These are phyloP conservation scores for Magnolia officinalis DNA, from an alignment of 164 flowering plant genomes.

Conservation along the genomic window DNA sequence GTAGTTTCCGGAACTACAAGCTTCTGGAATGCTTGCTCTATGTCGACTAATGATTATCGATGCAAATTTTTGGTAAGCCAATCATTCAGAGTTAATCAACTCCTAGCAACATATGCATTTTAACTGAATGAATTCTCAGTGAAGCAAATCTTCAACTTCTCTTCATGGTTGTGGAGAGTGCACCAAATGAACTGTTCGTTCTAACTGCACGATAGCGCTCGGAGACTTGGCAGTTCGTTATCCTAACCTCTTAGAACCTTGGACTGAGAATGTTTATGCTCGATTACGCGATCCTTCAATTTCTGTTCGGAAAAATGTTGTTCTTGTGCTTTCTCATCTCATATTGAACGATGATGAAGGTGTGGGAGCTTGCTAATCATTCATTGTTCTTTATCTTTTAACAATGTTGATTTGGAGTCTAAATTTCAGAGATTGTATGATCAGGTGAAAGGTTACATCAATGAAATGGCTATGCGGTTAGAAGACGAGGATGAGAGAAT, in stretches of 20 bases:
- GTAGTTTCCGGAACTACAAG: conserved; percentile 83
- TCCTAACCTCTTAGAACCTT: conserved; percentile 97
- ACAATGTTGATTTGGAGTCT: neutral
- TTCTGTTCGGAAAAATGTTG: conserved; percentile 93
- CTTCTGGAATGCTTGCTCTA: conserved; percentile 90
- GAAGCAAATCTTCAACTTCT: conserved; percentile 94
- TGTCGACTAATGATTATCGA: conserved; percentile 92
- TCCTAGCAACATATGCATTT: neutral
- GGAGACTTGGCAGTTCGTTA: conserved; percentile 97
- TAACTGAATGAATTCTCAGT: conserved; percentile 41
- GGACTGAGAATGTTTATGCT: conserved; percentile 97
- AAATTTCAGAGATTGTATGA: conserved; percentile 1
- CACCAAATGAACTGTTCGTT: conserved; percentile 91
- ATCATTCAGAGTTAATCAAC: neutral
- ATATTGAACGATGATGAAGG: conserved; percentile 99
- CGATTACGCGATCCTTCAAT: conserved; percentile 74
- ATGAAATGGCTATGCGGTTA: conserved; percentile 84
- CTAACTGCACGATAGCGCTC: conserved; percentile 89
- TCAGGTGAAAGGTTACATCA: conserved; percentile 95
- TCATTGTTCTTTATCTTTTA: conserved; percentile 11
- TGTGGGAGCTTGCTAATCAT: conserved; percentile 19
- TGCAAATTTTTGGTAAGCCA: conserved; percentile 77
- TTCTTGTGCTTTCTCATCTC: conserved; percentile 96
- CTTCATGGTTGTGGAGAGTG: conserved; percentile 86
- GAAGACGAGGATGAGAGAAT: conserved; percentile 97